Base-by-base conservation (phyloP, 2,329 filamentous ascomycete species). In the Colletotrichum horii region DNA sequence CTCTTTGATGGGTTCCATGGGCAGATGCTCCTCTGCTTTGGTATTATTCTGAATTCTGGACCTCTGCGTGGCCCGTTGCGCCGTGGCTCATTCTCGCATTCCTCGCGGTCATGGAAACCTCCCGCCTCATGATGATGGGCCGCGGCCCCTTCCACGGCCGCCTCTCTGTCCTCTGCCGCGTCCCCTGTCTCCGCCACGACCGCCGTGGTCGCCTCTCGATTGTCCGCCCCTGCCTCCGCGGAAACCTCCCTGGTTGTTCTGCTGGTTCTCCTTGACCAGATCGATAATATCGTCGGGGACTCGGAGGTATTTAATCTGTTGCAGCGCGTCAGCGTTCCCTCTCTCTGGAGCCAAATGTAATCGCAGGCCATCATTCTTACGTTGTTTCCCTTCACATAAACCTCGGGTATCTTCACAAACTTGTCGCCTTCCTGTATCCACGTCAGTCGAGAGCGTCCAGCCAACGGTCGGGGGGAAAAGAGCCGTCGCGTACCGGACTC, bases 201-300 rank as follows among this genome's bases (percentile, higher is more conserved):
- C 87, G 60, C 88, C 87, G 78, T 93, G 89, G 48, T 92, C 91
- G 70, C 90, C 91, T 80, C 91, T 88, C 81, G 90, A 85, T 70
- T 88, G 86, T 19, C 91, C 89, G 77, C 91, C 89, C 52, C 92
- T 89, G 55, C 93, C 93, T 64, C 94, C 93, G 73, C 93, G 89
- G 81, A 93, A 94, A 77, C 87, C 87, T 67, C 88, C 85, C 74
- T 87, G 88, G 81, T 95, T 93, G 78, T 90, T 90, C 82, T 95
- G 94, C 85, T 98, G 96, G 83, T 97, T 94, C 79, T 98, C 96
- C 89, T 96, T 98, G 28, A 97, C 96, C 52, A 95, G 86, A 78
- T 98, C 96, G 86, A 99, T 95, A 77, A 99, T 97, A 85, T 98
- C 96, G 86, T 99, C 96, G 68, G 96, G 96, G 4, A 99, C 95